These are phyloP conservation scores for Emergomyces orientalis DNA, from an alignment of 2,329 filamentous ascomycete species.

Conservation along the genomic window DNA sequence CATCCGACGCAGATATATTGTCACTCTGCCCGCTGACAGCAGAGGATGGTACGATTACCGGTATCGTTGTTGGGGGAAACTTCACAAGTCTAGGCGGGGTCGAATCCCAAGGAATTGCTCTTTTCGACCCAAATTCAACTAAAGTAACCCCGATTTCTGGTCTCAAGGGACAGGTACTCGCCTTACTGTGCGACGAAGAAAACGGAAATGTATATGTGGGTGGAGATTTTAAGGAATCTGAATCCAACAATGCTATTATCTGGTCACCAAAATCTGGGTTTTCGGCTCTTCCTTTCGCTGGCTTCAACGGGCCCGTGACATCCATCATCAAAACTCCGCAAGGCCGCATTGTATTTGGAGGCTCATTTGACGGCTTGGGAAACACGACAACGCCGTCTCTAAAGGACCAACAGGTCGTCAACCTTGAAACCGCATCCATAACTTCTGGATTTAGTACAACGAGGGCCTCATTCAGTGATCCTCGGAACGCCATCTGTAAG, in stretches of 20 bases:
- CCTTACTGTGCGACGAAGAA: conserved; percentile 70
- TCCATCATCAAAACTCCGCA: conserved; percentile 73
- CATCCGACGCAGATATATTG: conserved; percentile 74
- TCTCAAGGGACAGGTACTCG: conserved; percentile 70
- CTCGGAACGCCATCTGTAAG: conserved; percentile 75
- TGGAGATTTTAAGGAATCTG: conserved; percentile 67
- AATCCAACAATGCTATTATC: conserved; percentile 82
- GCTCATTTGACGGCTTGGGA: conserved; percentile 76
- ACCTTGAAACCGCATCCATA: conserved; percentile 69
- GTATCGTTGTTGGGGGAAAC: conserved; percentile 82
- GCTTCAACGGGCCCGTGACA: conserved; percentile 86
- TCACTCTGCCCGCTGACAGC: conserved; percentile 74
- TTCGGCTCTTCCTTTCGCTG: conserved; percentile 76
- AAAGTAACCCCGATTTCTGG: conserved; percentile 67
- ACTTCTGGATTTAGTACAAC: conserved; percentile 53
- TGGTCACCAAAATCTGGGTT: conserved; percentile 63
- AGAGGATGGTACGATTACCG: conserved; percentile 56
- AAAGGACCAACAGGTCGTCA: conserved; percentile 66
- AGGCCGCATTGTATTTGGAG: conserved; percentile 85
- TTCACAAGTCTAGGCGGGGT: conserved; percentile 81
- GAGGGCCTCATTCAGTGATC: conserved; percentile 59
- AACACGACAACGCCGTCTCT: conserved; percentile 57
- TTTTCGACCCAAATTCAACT: conserved; percentile 66
- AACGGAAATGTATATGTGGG: conserved; percentile 81
- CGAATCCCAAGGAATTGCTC: conserved; percentile 66